phyloP scores from a whole-genome alignment of 2,329 filamentous ascomycete species.

The Fusarium continuum region DNA sequence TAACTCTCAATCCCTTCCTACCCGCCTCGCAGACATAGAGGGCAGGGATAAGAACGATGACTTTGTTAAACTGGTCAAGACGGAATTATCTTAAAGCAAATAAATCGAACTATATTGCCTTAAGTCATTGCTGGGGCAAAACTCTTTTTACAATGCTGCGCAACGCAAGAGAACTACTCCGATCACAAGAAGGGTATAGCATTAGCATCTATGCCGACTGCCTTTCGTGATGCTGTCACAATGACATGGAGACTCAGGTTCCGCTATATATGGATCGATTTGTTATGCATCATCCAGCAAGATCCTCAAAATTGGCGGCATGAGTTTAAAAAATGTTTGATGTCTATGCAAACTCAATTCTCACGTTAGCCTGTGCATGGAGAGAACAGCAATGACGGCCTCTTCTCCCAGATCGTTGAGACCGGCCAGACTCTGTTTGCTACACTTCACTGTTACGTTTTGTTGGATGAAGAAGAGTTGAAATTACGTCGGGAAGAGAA shows the following conservation, averaged over 20 bases:
- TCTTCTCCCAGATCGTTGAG: background rate
- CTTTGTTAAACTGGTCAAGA: background rate
- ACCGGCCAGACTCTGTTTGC: background rate
- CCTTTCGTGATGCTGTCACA: conserved; percentile 2
- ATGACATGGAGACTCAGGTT: background rate
- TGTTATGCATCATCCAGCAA: conserved; percentile 30
- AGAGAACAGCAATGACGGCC: background rate
- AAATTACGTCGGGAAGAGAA: background rate
- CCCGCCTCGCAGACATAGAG: background rate
- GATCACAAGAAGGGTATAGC: background rate
- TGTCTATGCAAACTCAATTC: background rate
- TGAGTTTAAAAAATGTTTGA: conserved; percentile 3
- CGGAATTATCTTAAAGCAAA: background rate
- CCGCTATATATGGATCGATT: conserved; percentile 27
- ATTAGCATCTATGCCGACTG: background rate
- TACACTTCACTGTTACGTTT: background rate
- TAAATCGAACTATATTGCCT: background rate
- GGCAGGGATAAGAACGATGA: background rate
- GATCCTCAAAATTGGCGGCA: background rate
- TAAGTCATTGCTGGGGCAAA: conserved; percentile 7
- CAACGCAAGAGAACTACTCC: background rate
- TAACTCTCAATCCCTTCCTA: background rate
- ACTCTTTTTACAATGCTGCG: background rate
- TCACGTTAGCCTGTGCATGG: background rate
- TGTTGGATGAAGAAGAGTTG: background rate